Conservation (phyloP, 2,329 filamentous ascomycete genomes). For the Rhinocladiella mackenziei region DNA sequence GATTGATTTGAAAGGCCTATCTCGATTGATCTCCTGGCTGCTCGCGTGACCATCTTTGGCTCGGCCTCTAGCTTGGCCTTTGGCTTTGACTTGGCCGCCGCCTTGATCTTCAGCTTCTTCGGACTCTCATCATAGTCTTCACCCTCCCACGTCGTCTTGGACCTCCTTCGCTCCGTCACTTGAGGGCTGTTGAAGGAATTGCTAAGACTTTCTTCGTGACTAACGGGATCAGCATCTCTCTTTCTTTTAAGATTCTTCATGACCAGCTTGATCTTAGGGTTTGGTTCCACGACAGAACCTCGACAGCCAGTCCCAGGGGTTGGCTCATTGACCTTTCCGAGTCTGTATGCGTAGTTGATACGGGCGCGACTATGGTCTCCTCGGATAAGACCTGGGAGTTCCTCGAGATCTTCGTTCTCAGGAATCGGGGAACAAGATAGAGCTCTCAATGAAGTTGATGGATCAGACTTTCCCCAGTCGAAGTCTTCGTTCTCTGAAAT, state of each 20-base stretch:
- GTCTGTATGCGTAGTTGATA: neutral
- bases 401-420: conserved; percentile 11
- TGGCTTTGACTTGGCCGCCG: too few relatives aligned
- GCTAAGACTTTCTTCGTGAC: neutral
- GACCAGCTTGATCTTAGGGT: neutral
- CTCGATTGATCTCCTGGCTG: neutral
- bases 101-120: too few relatives aligned
- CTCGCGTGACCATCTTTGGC: neutral
- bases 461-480: neutral
- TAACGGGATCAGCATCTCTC: neutral
- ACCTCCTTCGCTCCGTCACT: neutral
- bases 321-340: neutral
- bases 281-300: neutral
- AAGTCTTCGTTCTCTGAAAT: conserved; percentile 12
- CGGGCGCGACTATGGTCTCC: neutral
- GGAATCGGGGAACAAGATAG: conserved; percentile 10
- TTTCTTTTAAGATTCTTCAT: neutral
- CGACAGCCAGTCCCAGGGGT: neutral
- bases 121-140: too few relatives aligned
- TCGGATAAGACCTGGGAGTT: neutral
- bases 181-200: neutral
- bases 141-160: too few relatives aligned
- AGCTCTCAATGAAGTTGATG: too few relatives aligned
- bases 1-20: neutral
- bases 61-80: too few relatives aligned